A percentile compares a stretch with the other conserved stretches of the same genome.
phyloP scores from a whole-genome alignment of 345 rosid species.

The Melaleuca quinquenervia region DNA sequence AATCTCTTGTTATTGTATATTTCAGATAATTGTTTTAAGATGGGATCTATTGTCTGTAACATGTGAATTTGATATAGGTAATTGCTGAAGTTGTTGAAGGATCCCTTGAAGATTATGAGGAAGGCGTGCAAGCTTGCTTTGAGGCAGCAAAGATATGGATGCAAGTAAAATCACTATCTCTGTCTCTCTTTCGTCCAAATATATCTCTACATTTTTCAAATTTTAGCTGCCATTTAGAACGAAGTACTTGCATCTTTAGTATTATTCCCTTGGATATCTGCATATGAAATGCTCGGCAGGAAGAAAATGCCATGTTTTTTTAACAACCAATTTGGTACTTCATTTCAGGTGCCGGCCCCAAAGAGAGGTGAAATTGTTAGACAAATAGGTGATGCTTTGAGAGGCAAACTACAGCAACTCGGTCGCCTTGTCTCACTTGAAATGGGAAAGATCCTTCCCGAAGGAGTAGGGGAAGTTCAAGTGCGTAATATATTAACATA shows the following conservation, averaged over 20 bases:
- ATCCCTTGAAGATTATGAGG: slow-evolving; percentile 72
- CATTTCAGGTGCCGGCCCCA: slow-evolving; percentile 77
- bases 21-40: neutral
- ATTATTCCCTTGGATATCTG: neutral
- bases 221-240: neutral
- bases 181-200: neutral
- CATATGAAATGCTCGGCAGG: neutral
- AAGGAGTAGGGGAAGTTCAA: slow-evolving; percentile 98
- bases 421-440: slow-evolving; percentile 90
- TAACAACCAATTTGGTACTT: neutral
- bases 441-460: slow-evolving; percentile 96
- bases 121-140: slow-evolving; percentile 70
- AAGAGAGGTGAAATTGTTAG: slow-evolving; percentile 97
- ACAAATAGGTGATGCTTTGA: slow-evolving; percentile 87
- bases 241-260: neutral
- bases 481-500: slow-evolving; percentile 18
- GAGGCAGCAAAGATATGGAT: slow-evolving; percentile 86
- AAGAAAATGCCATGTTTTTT: neutral
- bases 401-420: slow-evolving; percentile 68
- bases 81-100: slow-evolving; percentile 83
- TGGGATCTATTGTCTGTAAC: neutral
- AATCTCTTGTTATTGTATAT: neutral
- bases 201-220: neutral
- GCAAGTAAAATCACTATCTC: slow-evolving; percentile 31
- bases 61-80: slow-evolving; percentile 20